Conservation (phyloP, 1,284 basidiomycete genomes). For the Ganoderma boninense region DNA sequence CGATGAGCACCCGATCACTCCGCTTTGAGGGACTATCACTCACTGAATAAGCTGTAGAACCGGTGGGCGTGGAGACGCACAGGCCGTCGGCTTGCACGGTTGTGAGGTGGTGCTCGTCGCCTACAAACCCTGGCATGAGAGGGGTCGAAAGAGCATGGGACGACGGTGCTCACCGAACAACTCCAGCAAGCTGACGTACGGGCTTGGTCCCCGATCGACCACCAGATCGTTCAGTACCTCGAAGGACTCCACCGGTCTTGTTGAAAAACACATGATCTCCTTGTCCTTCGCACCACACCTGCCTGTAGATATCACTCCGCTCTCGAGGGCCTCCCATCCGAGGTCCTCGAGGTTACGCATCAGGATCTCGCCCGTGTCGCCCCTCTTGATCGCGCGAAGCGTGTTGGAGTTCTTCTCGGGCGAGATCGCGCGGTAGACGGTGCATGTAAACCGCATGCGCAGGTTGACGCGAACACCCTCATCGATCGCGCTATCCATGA, state of each 20-base stretch:
- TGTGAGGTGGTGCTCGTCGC: constrained; percentile 99
- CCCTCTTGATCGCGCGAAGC: constrained; percentile 89
- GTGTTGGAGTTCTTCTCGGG: constrained; percentile 69
- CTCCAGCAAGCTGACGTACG: constrained; percentile 96
- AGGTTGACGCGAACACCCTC: constrained; percentile 97
- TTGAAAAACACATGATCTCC: constrained; percentile 98
- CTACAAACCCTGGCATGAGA: constrained; percentile 49
- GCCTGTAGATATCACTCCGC: constrained; percentile 54
- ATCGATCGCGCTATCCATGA: constrained; percentile 92
- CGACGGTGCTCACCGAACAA: constrained; percentile 81
- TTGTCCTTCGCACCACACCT: constrained; percentile 80
- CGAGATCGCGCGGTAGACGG: constrained; percentile 91
- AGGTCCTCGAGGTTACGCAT: constrained; percentile 89
- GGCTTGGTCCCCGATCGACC: constrained; percentile 97
- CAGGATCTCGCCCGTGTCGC: constrained; percentile 92
- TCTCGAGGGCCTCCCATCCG: constrained; percentile 95
- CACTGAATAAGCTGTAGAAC: constrained; percentile 97
- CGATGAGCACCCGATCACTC: constrained; percentile 15
- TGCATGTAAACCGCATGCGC: constrained; percentile 99
- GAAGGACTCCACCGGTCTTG: constrained; percentile 94
- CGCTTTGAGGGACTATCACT: constrained; percentile 39
- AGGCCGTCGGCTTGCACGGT: constrained; percentile 99
- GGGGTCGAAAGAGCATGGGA: neutral
- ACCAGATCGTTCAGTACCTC: constrained; percentile 99
- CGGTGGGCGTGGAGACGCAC: constrained; percentile 96